A percentile compares a stretch with the other conserved stretches of the same genome.
Evolutionary conservation across 176 grass and related monocot genomes (phyloP).

Genomic region (Oryza coarctata): DNA sequence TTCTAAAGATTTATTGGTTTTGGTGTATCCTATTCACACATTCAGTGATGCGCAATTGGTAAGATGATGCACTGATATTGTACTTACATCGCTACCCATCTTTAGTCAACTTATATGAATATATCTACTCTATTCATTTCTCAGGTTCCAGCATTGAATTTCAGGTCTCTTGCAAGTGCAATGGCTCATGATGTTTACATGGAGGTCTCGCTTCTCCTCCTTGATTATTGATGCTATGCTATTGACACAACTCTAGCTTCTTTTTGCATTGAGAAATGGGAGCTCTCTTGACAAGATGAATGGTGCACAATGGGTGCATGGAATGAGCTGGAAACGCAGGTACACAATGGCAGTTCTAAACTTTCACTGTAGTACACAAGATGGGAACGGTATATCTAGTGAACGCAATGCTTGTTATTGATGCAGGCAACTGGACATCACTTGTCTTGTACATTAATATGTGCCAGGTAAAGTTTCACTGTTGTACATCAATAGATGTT

Average conservation of each 20-base stretch:
- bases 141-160: conserved; percentile 16
- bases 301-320: neutral
- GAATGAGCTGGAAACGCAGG: conserved; percentile 8
- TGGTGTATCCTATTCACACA: neutral
- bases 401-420: neutral
- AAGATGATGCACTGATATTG: neutral
- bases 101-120: too few species aligned
- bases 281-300: neutral
- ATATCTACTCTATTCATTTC: neutral
- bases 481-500: neutral
- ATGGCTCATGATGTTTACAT: neutral
- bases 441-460: neutral
- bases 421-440: conserved; percentile 6
- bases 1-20: conserved; percentile 10
- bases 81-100: neutral
- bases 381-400: neutral
- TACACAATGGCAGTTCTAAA: neutral
- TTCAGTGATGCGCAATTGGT: conserved; percentile 24
- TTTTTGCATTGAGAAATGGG: conserved; percentile 8
- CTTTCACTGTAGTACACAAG: neutral
- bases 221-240: conserved; percentile 16
- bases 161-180: neutral
- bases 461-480: conserved; percentile 8
- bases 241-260: neutral
- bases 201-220: conserved; percentile 17